Evolutionary conservation across 805 yeast species (phyloP), one percentile per base, ranked within the genome.

Genomic region (Saturnispora sekii): DNA sequence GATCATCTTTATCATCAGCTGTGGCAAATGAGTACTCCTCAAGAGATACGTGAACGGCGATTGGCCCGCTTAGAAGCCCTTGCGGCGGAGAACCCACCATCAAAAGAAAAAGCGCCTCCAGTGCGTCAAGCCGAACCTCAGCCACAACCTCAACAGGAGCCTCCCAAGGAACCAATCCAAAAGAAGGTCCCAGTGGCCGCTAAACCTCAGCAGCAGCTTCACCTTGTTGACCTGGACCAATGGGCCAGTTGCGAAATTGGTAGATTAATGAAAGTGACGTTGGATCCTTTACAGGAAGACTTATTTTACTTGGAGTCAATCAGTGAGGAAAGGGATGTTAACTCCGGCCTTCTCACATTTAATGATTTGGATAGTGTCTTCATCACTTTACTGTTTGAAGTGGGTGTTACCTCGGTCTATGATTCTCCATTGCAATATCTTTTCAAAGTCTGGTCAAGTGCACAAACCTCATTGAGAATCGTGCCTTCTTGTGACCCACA

Each of bases 341-440:
- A 33, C n/a, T 35, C 48, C 5, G 36, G 28, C 10, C 10, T 46
- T 2, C 53, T 72, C 4, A 47, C 52, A 8, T 52, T 53, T 10
- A 68, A 65, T 31, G 55, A 60, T 17, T 56, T 76, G 31, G 87
- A 80, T 50, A 63, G 71, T 7, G 63, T 72, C 2, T 70, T 78
- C 45, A 68, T 79, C 58, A 83, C 79, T 48, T 57, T 74, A 16
- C 60, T 80, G 38, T 69, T 80, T 1, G 84, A 78, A 46, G 53
- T 60, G 32, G 85, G 84, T 1, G 64, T 69, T 12, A 48, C 57
- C 2, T 55, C 68, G 10, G 21, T 40, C 2, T 51, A 38, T 31
- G 41, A 48, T 10, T 52, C 58, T 5, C 72, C 82, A 0, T 63
- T 77, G 35, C 65, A 62, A 18, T 80, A 74, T 54, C 60, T 79